phyloP scores from a whole-genome alignment of 345 rosid genomes.

The Eucalyptus cloeziana region DNA sequence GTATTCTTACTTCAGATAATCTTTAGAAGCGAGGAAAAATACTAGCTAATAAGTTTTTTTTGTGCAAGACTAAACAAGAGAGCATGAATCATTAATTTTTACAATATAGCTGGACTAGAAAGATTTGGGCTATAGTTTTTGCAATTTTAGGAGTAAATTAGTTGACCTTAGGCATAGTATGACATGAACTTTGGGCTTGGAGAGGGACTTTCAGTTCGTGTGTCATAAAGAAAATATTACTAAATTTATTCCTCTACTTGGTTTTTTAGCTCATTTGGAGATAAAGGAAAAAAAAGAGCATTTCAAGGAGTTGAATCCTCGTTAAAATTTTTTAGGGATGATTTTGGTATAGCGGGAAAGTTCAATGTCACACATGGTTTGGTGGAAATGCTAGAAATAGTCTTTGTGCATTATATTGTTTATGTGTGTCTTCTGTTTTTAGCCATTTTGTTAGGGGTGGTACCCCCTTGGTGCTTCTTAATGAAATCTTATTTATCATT shows the following conservation, averaged over 20 bases:
- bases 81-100: neutral
- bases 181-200: neutral
- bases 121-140: neutral
- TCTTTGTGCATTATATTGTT: neutral
- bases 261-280: neutral
- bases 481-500: neutral
- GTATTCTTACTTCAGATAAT: neutral
- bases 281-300: neutral
- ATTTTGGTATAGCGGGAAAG: neutral
- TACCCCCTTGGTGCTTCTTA: neutral
- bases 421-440: neutral
- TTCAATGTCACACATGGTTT: neutral
- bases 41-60: neutral
- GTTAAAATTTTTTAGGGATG: neutral
- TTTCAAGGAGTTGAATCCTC: neutral
- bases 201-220: neutral
- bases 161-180: neutral
- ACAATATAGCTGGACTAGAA: neutral
- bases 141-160: neutral
- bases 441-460: neutral
- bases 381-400: neutral
- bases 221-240: neutral
- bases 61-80: neutral
- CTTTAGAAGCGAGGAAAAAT: neutral
- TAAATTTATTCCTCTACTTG: neutral